Evolutionary conservation across 2,329 filamentous ascomycete genomes (phyloP).

Genomic region (Fusarium sp.): DNA sequence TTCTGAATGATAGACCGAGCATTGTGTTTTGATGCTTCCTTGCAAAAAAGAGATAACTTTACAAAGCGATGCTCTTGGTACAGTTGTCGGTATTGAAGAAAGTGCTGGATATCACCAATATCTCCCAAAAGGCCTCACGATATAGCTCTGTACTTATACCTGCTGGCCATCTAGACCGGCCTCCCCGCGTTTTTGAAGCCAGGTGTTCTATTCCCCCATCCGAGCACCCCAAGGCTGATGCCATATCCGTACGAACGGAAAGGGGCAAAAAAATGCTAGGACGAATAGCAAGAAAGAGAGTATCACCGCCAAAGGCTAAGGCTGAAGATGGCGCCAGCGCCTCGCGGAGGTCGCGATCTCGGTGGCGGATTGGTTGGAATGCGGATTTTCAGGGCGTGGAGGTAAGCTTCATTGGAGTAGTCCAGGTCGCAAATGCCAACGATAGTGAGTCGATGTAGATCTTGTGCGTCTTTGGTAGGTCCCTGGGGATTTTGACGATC

Average conservation of each 20-base stretch:
- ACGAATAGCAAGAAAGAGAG: background rate
- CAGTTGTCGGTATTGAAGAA: too few species aligned
- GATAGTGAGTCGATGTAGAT: conserved; percentile 3
- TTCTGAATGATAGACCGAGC: conserved; percentile 34
- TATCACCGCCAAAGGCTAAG: background rate
- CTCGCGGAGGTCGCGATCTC: background rate
- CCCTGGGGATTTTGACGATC: conserved; percentile 13
- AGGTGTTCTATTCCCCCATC: background rate
- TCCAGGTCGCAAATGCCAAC: conserved; percentile 1
- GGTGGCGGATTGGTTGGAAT: conserved; percentile 18
- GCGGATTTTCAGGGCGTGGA: background rate
- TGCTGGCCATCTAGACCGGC: background rate
- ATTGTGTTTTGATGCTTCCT: conserved; percentile 10
- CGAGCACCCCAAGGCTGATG: background rate
- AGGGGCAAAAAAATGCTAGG: background rate
- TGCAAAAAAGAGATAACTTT: too few species aligned
- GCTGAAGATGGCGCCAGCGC: background rate
- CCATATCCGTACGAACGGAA: background rate
- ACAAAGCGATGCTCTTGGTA: too few species aligned
- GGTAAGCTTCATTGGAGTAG: background rate
- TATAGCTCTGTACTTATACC: background rate
- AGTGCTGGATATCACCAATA: background rate
- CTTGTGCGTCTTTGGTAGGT: conserved; percentile 1
- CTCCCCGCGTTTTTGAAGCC: background rate
- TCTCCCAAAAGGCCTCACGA: background rate